A percentile compares a stretch with the other conserved stretches of the same genome.
Conservation (phyloP, 768 basidiomycete genomes). For the Tubosaeta brunneosetosa region DNA sequence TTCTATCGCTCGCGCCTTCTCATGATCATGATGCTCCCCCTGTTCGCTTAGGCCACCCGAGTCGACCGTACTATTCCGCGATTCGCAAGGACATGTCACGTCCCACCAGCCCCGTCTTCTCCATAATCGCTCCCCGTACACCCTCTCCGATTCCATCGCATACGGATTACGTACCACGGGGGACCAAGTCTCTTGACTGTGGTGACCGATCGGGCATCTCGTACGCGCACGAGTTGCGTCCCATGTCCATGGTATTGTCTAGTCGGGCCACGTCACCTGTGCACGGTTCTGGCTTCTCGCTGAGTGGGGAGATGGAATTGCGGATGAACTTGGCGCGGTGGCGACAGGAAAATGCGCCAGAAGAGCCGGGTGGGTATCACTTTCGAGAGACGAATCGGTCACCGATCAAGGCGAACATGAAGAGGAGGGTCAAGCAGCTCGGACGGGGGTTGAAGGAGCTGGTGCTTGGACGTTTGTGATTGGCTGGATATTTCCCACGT, state of each 20-base stretch:
- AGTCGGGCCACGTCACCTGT: slow-evolving; percentile 16
- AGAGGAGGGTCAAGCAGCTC: slow-evolving; percentile 25
- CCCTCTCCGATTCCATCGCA: slow-evolving; percentile 25
- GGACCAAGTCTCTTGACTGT: slow-evolving; percentile 32
- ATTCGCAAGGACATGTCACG: slow-evolving; percentile 48
- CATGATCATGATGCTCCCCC: slow-evolving; percentile 19
- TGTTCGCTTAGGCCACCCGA: slow-evolving; percentile 47
- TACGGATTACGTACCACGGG: slow-evolving; percentile 22
- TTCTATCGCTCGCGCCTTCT: slow-evolving; percentile 18
- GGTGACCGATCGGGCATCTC: slow-evolving; percentile 18
- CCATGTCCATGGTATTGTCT: slow-evolving; percentile 27
- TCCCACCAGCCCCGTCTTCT: slow-evolving; percentile 33
- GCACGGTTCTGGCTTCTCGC: slow-evolving; percentile 41
- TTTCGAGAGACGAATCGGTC: slow-evolving; percentile 28
- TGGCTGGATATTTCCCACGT: neutral
- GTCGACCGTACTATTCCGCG: slow-evolving; percentile 50
- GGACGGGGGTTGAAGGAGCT: slow-evolving; percentile 31
- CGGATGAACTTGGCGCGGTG: slow-evolving; percentile 49
- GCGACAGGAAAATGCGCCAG: slow-evolving; percentile 27
- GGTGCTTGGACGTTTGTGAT: slow-evolving; percentile 24
- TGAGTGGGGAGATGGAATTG: slow-evolving; percentile 58
- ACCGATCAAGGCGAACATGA: slow-evolving; percentile 17
- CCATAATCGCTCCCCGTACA: slow-evolving; percentile 22
- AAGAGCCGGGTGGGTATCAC: slow-evolving; percentile 28
- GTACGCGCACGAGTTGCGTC: slow-evolving; percentile 19